Percentiles rank a stretch among this genome's conserved stretches.
Evolutionary conservation across 179 eudicot genomes (phyloP).

Genomic region (Beta lomatogona): DNA sequence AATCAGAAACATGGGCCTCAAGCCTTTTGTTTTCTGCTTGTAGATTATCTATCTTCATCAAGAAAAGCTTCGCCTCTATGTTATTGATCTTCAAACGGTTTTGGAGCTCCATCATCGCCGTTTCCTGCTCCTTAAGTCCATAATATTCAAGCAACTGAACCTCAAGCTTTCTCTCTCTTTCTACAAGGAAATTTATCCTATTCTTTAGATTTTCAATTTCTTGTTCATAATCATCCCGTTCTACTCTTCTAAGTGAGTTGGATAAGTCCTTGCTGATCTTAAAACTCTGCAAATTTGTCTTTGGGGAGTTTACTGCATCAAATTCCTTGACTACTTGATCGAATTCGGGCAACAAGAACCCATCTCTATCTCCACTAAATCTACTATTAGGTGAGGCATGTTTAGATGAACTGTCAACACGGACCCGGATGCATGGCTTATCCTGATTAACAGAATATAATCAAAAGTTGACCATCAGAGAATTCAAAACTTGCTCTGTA

Average conservation of each 20-base stretch:
- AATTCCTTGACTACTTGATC: slow-evolving; percentile 55
- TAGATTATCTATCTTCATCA: slow-evolving; percentile 62
- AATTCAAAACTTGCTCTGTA: background rate
- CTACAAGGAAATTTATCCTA: slow-evolving; percentile 53
- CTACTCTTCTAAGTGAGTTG: slow-evolving; percentile 23
- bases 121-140: slow-evolving; percentile 85
- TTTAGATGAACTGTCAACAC: slow-evolving; percentile 30
- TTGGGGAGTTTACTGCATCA: slow-evolving; percentile 32
- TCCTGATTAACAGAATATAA: slow-evolving; percentile 31
- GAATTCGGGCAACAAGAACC: slow-evolving; percentile 60
- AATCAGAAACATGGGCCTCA: slow-evolving; percentile 57
- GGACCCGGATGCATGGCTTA: slow-evolving; percentile 38
- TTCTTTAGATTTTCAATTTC: slow-evolving; percentile 56
- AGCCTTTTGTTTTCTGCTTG: slow-evolving; percentile 63
- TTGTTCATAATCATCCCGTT: slow-evolving; percentile 46
- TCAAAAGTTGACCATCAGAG: background rate
- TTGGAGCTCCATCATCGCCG: slow-evolving; percentile 62
- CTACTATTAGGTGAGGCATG: slow-evolving; percentile 41
- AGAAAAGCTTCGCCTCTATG: slow-evolving; percentile 61
- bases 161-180: slow-evolving; percentile 70
- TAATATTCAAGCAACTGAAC: slow-evolving; percentile 76
- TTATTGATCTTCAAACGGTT: slow-evolving; percentile 61
- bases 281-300: slow-evolving; percentile 30
- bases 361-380: slow-evolving; percentile 47
- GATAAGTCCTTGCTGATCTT: slow-evolving; percentile 24